Base-by-base conservation (phyloP, 176 grass and related monocot genomes). In the Zea luxurians region DNA sequence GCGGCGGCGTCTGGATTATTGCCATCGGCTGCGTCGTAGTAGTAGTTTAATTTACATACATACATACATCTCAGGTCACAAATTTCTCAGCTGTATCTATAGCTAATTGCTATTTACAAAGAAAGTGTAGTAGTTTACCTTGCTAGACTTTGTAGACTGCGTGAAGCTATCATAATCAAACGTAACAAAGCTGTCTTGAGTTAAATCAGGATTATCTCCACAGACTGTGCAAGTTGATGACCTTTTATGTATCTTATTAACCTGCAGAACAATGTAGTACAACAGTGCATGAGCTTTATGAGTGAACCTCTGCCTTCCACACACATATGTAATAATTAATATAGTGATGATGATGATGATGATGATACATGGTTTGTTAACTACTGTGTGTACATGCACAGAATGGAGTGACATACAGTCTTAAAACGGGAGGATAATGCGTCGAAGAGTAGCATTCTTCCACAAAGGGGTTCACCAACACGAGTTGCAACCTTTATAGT, bases 371-470 rank as follows among this genome's bases (percentile, higher is more conserved):
- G 41, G 12, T 12, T 10, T 13, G 11, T 2, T 44, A 80, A 77
- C 54, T 27, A 27, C 27, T 27, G 27, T 27, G n/a, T 80, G 69
- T 74, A 5, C 8, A 60, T 66, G 61, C 41, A 46, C 13, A 70
- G 5, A 48, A 70, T 70, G 11, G 73, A 89, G 35, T 71, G 45
- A 81, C 88, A 1, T 93, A 97, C 93, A 46, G 80, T 93, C 69
- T 87, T 85, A 66, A 89, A 75, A 75, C 86, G 49, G 78, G 93
- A 80, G 76, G 93, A 97, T 10, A 93, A 64, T 6, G 91, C 88
- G 67, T 97, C 93, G 73, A 97, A 89, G 46, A 84, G 75, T 79
- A 97, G 88, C 88, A 93, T 97, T 89, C 91, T 91, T 82, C 86
- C 88, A 88, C 73, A 79, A 42, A 97, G 93, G 66, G 88, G 66